Percentiles rank a stretch among this genome's conserved stretches.
Conservation (phyloP, 176 grass and related monocot genomes). For the Carex myosuroides region DNA sequence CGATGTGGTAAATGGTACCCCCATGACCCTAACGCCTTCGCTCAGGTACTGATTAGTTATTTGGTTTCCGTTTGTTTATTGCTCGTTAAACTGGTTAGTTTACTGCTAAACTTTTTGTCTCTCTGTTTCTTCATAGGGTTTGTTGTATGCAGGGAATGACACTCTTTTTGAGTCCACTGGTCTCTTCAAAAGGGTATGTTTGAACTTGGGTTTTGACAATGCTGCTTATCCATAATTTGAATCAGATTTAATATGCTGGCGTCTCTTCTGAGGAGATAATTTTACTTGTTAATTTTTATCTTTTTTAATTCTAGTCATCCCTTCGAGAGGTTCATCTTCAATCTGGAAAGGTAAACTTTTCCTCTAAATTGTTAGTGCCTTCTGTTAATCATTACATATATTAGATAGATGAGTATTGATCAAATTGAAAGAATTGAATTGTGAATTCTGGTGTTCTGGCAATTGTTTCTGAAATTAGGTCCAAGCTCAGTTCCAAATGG, state of each 20-base stretch:
- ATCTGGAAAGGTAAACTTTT: slow-evolving; percentile 32
- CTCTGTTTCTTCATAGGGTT: slow-evolving; percentile 37
- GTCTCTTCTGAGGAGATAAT: neutral
- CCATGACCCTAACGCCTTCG: slow-evolving; percentile 73
- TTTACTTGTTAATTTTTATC: neutral
- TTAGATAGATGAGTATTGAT: neutral
- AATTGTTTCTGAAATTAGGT: slow-evolving; percentile 30
- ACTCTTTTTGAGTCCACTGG: slow-evolving; percentile 82
- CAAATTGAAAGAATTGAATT: neutral
- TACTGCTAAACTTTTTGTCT: neutral
- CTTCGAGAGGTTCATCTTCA: slow-evolving; percentile 52
- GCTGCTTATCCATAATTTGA: neutral
- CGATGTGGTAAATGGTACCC: slow-evolving; percentile 59
- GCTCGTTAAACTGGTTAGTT: neutral
- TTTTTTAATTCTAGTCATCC: slow-evolving; percentile 48
- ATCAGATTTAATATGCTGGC: neutral
- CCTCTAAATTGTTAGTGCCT: neutral
- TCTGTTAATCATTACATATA: neutral
- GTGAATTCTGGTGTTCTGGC: neutral
- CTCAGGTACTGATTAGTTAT: slow-evolving; percentile 38
- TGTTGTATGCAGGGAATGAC: slow-evolving; percentile 80
- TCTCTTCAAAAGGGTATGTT: slow-evolving; percentile 56
- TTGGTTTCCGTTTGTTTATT: neutral
- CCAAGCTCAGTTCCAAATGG: slow-evolving; percentile 47
- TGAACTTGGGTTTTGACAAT: neutral